Evolutionary conservation across 2,329 filamentous ascomycete species (phyloP).

Genomic region (Simplicillium sp.): DNA sequence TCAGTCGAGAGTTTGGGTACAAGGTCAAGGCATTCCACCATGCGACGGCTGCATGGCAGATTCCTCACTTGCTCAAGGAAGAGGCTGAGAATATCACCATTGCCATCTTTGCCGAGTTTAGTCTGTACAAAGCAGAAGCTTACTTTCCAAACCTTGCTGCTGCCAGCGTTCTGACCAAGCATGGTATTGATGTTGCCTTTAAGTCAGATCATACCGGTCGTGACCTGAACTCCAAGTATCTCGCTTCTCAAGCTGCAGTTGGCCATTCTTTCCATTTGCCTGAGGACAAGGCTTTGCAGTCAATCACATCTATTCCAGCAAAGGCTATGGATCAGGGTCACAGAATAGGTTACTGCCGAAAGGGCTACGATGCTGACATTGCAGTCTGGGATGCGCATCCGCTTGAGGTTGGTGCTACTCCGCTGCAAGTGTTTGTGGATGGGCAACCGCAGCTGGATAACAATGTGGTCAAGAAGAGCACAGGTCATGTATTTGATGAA

Average conservation of each 20-base stretch:
- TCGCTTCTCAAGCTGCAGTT: constrained; percentile 29
- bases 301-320: constrained; percentile 36
- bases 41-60: constrained; percentile 27
- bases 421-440: constrained; percentile 37
- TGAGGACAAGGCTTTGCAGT: constrained; percentile 27
- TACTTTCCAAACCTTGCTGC: constrained; percentile 29
- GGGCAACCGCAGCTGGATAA: constrained; percentile 25
- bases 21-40: constrained; percentile 30
- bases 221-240: constrained; percentile 28
- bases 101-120: constrained; percentile 31
- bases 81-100: constrained; percentile 29
- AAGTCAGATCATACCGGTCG: constrained; percentile 29
- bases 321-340: constrained; percentile 29
- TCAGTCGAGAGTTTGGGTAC: constrained; percentile 32
- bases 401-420: constrained; percentile 31
- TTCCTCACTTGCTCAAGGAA: constrained; percentile 28
- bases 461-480: constrained; percentile 18
- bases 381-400: constrained; percentile 40
- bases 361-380: constrained; percentile 39
- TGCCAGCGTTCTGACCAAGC: constrained; percentile 26
- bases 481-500: constrained; percentile 8
- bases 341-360: constrained; percentile 31
- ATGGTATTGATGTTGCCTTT: constrained; percentile 30
- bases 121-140: constrained; percentile 30
- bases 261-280: constrained; percentile 31